These are phyloP conservation scores for Cyberlindnera suaveolens DNA, from an alignment of 805 yeast species.

Conservation along the genomic window DNA sequence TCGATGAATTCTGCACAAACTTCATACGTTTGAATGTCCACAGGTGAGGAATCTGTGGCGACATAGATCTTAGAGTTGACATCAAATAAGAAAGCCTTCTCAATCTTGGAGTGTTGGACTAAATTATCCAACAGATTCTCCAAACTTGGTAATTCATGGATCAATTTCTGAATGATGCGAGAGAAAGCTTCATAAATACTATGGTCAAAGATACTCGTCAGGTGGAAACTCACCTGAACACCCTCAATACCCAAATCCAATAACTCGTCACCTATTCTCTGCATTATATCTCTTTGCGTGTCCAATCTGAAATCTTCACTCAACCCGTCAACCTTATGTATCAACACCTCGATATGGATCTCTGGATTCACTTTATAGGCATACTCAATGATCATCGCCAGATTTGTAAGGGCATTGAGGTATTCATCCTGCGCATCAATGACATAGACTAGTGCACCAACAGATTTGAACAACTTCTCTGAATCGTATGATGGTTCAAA, in stretches of 20 bases:
- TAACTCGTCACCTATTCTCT: constrained; percentile 88
- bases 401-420: constrained; percentile 80
- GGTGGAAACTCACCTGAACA: constrained; percentile 83
- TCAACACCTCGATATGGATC: constrained; percentile 85
- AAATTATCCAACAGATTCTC: constrained; percentile 86
- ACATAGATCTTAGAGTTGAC: constrained; percentile 89
- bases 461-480: constrained; percentile 67
- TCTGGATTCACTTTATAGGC: constrained; percentile 81
- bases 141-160: constrained; percentile 80
- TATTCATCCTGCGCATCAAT: constrained; percentile 96
- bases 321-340: constrained; percentile 93
- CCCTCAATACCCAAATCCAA: constrained; percentile 86
- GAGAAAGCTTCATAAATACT: constrained; percentile 94
- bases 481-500: constrained; percentile 83
- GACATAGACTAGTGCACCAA: constrained; percentile 89
- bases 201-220: constrained; percentile 92
- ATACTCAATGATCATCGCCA: constrained; percentile 81
- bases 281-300: constrained; percentile 95
- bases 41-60: constrained; percentile 94
- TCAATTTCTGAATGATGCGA: constrained; percentile 83
- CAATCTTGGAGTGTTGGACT: constrained; percentile 84
- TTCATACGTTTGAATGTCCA: constrained; percentile 91
- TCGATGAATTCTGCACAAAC: constrained; percentile 97
- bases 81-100: constrained; percentile 89
- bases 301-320: constrained; percentile 91